These are phyloP conservation scores for Lasiosphaeria ovina DNA, from an alignment of 495 filamentous ascomycete species.

Conservation along the genomic window DNA sequence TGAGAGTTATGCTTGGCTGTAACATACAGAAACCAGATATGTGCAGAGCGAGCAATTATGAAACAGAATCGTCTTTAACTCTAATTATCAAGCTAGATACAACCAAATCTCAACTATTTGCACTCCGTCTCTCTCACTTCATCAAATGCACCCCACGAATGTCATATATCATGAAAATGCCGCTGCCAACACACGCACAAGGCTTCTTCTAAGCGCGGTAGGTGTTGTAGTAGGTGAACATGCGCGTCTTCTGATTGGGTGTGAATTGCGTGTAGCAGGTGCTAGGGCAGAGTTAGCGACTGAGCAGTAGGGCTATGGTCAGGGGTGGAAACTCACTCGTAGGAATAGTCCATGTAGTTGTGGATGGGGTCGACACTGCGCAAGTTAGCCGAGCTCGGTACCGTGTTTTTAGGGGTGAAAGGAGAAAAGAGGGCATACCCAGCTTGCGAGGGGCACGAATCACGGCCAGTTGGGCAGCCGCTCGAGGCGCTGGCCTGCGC, in stretches of 20 bases:
- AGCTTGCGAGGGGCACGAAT: constrained; percentile 48
- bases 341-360: constrained; percentile 66
- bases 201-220: constrained; percentile 36
- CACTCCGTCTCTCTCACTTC: too few species aligned
- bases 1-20: too few species aligned
- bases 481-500: constrained; percentile 49
- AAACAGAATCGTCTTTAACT: too few species aligned
- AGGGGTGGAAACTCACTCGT: constrained; percentile 42
- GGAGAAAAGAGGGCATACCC: constrained; percentile 19
- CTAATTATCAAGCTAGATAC: too few species aligned
- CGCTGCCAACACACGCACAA: neutral
- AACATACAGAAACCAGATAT: too few species aligned
- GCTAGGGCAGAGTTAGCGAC: constrained; percentile 12
- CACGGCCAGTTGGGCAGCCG: constrained; percentile 56
- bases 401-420: too few species aligned
- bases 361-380: constrained; percentile 53
- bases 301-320: neutral
- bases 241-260: constrained; percentile 43
- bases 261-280: constrained; percentile 49
- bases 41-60: too few species aligned
- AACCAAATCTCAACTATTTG: too few species aligned
- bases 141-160: too few species aligned
- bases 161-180: too few species aligned
- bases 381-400: too few species aligned
- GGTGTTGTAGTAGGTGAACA: constrained; percentile 39